Conservation (phyloP, 2,329 filamentous ascomycete genomes). For the Neurospora sp. region DNA sequence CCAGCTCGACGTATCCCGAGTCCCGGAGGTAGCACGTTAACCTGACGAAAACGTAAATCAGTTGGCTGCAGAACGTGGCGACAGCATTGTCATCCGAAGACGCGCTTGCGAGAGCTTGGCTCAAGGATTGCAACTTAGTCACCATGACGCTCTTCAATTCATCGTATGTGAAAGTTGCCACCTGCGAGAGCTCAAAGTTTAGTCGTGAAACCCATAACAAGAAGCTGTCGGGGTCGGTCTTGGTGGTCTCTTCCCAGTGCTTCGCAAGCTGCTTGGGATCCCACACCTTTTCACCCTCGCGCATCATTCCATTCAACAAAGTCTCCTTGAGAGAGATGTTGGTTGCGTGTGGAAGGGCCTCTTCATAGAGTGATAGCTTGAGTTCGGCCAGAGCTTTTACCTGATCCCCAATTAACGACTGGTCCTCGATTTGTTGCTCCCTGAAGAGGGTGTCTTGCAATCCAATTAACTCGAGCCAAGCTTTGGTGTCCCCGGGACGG, state of each 20-base stretch:
- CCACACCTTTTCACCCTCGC: constrained; percentile 68
- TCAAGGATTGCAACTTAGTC: constrained; percentile 7
- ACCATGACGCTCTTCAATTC: constrained; percentile 39
- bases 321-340: constrained; percentile 40
- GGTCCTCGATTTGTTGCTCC: constrained; percentile 32
- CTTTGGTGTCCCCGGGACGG: constrained; percentile 54
- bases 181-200: constrained; percentile 61
- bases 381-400: constrained; percentile 64
- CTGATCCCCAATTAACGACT: constrained; percentile 47
- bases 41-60: constrained; percentile 64
- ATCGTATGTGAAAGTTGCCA: constrained; percentile 57
- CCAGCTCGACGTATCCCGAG: constrained; percentile 68
- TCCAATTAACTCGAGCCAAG: constrained; percentile 70
- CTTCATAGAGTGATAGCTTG: constrained; percentile 69
- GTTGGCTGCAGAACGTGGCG: constrained; percentile 26
- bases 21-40: constrained; percentile 66
- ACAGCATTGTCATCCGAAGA: constrained; percentile 2
- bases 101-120: background rate
- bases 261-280: constrained; percentile 47
- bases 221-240: constrained; percentile 45
- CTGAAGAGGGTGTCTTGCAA: constrained; percentile 64
- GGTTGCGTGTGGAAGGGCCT: constrained; percentile 54
- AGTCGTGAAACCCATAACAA: constrained; percentile 65
- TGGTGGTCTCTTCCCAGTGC: constrained; percentile 53
- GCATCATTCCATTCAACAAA: constrained; percentile 60